A percentile compares a stretch with the other conserved stretches of the same genome.
Evolutionary conservation across 805 yeast species (phyloP).

Genomic region (Candida xiaguanensis): DNA sequence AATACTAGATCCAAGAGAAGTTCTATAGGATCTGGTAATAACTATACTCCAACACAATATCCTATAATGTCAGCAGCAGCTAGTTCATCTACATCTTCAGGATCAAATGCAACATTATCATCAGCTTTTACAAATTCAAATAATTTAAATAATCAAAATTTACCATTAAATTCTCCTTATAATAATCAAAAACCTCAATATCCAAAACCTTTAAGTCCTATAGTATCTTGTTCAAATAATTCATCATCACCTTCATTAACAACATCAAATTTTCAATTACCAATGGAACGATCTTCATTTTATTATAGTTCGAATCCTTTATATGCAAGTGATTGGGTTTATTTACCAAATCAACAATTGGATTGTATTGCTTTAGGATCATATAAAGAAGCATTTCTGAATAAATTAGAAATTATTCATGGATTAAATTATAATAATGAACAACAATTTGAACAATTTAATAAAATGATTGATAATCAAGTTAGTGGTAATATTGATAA

Average conservation of each 20-base stretch:
- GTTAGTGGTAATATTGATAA: conserved; percentile 3
- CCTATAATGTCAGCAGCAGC: conserved; percentile 6
- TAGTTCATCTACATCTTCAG: conserved; percentile 2
- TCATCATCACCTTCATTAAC: not conserved
- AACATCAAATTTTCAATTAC: conserved; percentile 3
- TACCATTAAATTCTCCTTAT: conserved; percentile 7
- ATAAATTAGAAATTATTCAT: conserved; percentile 53
- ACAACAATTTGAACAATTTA: conserved; percentile 12
- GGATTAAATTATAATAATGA: conserved; percentile 26
- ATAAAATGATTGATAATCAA: conserved; percentile 8
- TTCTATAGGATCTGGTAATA: conserved; percentile 6
- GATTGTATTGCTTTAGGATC: conserved; percentile 68
- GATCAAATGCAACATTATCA: not conserved
- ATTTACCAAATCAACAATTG: conserved; percentile 19
- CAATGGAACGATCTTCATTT: conserved; percentile 19
- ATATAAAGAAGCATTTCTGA: conserved; percentile 72
- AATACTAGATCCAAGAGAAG: conserved; percentile 9
- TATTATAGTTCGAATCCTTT: conserved; percentile 28
- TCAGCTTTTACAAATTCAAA: not conserved
- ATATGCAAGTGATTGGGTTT: conserved; percentile 34
- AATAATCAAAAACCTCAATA: conserved; percentile 4
- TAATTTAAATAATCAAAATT: not conserved
- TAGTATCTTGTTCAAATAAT: not conserved
- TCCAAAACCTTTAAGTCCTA: conserved; percentile 2
- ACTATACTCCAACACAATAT: conserved; percentile 9